Conservation (phyloP, 805 yeast genomes). For the Pichia paraexigua region DNA sequence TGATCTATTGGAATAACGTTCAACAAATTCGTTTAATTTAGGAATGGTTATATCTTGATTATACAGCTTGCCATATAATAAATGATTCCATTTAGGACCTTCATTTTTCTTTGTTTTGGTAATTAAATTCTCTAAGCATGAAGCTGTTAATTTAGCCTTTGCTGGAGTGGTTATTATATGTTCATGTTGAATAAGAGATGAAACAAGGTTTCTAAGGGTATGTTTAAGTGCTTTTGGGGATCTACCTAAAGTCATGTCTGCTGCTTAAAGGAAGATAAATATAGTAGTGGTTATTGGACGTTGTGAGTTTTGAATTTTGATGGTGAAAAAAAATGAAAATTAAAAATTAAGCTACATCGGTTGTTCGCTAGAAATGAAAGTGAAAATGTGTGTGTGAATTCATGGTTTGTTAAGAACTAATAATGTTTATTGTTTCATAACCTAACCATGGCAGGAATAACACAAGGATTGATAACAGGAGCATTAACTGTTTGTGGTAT, state of each 20-base stretch:
- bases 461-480: conserved; percentile 52
- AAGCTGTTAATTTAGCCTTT: conserved; percentile 64
- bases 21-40: conserved; percentile 60
- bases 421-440: no score
- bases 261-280: neutral
- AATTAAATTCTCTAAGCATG: conserved; percentile 55
- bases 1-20: conserved; percentile 52
- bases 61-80: conserved; percentile 34
- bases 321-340: no score
- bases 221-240: conserved; percentile 46
- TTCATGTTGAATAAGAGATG: conserved; percentile 63
- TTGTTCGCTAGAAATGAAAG: no score
- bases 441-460: conserved; percentile 34
- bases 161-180: conserved; percentile 66
- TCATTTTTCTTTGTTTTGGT: conserved; percentile 42
- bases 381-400: no score
- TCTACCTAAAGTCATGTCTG: conserved; percentile 30
- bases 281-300: no score
- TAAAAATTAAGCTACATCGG: no score
- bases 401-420: no score
- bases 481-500: conserved; percentile 55
- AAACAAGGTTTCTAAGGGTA: conserved; percentile 54
- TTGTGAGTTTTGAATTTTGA: no score
- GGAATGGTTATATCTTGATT: conserved; percentile 45
- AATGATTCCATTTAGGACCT: conserved; percentile 20